A percentile compares a stretch with the other conserved stretches of the same genome.
phyloP scores from a whole-genome alignment of 768 basidiomycete species.

The Glaciozyma martinii region DNA sequence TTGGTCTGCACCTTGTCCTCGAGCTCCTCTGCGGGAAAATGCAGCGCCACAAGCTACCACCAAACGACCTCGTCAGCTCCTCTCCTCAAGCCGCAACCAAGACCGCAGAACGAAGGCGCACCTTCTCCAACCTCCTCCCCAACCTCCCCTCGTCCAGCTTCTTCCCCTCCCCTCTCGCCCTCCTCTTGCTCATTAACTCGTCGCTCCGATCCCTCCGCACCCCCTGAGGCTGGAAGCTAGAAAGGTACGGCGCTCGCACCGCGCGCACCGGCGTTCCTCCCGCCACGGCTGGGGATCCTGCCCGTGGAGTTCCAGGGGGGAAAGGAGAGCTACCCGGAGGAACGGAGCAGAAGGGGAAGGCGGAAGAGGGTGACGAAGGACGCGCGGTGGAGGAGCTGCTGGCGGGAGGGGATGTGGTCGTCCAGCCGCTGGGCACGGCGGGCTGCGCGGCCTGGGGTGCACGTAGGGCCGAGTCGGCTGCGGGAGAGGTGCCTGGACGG shows the following conservation, averaged over 20 bases:
- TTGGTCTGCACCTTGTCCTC: constrained; percentile 27
- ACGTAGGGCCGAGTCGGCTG: too few relatives aligned
- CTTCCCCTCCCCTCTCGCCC: constrained; percentile 42
- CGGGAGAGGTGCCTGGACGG: too few relatives aligned
- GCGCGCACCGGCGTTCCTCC: neutral
- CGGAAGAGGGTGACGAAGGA: neutral
- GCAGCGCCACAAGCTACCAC: constrained; percentile 43
- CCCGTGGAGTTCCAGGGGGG: neutral
- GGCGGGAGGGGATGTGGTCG: too few relatives aligned
- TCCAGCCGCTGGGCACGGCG: too few relatives aligned
- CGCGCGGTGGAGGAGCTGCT: too few relatives aligned
- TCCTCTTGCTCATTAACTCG: constrained; percentile 54
- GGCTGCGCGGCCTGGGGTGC: too few relatives aligned
- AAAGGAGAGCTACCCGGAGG: constrained; percentile 10
- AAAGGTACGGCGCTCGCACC: constrained; percentile 52
- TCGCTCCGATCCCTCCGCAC: constrained; percentile 71
- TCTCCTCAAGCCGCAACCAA: constrained; percentile 33
- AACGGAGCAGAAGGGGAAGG: constrained; percentile 14
- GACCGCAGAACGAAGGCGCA: constrained; percentile 46
- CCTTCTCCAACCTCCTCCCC: constrained; percentile 78
- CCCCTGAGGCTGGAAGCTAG: constrained; percentile 89
- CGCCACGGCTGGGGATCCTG: neutral
- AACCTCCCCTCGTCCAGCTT: constrained; percentile 75
- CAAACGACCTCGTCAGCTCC: neutral
- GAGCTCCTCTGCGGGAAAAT: constrained; percentile 40